These are phyloP conservation scores for Chlorella sp. DNA, from an alignment of 139 green algal species.

Conservation along the genomic window DNA sequence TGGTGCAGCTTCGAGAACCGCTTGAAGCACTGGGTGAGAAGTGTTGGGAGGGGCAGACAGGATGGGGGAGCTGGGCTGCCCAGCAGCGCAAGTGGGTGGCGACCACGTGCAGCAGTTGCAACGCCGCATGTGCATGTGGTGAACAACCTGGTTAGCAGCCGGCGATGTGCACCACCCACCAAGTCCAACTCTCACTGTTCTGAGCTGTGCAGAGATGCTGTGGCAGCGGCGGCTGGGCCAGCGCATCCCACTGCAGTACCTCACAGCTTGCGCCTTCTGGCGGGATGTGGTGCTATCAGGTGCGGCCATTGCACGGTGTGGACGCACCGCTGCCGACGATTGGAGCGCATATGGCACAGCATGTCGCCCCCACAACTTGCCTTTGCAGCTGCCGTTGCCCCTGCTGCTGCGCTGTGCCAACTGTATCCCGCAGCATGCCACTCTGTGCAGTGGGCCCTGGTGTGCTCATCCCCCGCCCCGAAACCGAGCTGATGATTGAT, in stretches of 20 bases:
- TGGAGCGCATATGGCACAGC: no score
- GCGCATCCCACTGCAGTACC: slow-evolving; percentile 92
- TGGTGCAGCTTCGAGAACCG: slow-evolving; percentile 55
- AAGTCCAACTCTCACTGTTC: no score
- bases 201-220: slow-evolving; percentile 44
- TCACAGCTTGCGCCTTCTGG: slow-evolving; percentile 87
- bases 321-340: no score
- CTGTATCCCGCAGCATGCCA: background rate
- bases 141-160: no score
- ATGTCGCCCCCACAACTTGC: no score
- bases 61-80: no score
- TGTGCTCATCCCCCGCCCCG: slow-evolving; percentile 91
- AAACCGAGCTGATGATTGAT: slow-evolving; percentile 92
- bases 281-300: slow-evolving; percentile 67
- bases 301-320: no score
- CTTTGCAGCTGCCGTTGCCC: background rate
- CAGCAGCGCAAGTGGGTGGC: no score
- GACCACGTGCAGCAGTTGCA: no score
- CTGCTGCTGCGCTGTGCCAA: background rate
- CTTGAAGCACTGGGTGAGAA: slow-evolving; percentile 40
- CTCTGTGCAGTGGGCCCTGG: slow-evolving; percentile 62
- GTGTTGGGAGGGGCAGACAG: no score
- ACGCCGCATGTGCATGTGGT: no score
- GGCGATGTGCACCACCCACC: no score
- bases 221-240: slow-evolving; percentile 60